Conservation (phyloP, 441 rosid genomes). For the Erodium trifolium region DNA sequence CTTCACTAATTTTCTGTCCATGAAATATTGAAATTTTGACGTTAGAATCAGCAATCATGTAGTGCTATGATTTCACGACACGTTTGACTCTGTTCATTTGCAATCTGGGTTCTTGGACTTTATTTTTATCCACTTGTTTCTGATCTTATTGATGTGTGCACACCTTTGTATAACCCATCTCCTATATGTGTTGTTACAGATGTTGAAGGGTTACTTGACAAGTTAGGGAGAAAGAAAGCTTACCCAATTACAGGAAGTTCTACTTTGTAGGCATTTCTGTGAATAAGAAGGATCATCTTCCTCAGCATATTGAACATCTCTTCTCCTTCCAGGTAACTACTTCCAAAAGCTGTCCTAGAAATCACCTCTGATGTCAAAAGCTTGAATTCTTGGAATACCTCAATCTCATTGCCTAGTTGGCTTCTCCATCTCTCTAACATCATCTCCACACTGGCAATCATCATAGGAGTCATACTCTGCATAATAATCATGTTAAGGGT, state of each 20-base stretch:
- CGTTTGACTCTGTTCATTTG: neutral
- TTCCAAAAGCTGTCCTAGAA: too few species aligned
- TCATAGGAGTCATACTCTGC: neutral
- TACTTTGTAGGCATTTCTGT: conserved; percentile 9
- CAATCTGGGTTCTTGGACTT: neutral
- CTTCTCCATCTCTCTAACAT: neutral
- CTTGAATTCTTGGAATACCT: too few species aligned
- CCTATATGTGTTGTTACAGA: too few species aligned
- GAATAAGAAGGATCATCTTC: conserved; percentile 2
- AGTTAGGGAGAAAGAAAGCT: neutral
- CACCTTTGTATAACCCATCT: too few species aligned
- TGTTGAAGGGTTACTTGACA: neutral
- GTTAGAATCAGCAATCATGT: neutral
- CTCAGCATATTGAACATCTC: conserved; percentile 17
- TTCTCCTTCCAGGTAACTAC: neutral
- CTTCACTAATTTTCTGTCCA: conserved; percentile 16
- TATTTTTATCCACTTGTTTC: too few species aligned
- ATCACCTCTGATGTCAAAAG: too few species aligned
- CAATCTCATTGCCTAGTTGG: neutral
- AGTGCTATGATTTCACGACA: neutral
- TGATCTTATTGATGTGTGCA: too few species aligned
- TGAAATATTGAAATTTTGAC: neutral
- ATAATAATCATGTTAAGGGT: neutral
- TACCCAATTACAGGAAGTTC: conserved; percentile 19
- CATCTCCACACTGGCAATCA: neutral